phyloP scores from a whole-genome alignment of 106 monocot species.

The Acanthochlamys bracteata region DNA sequence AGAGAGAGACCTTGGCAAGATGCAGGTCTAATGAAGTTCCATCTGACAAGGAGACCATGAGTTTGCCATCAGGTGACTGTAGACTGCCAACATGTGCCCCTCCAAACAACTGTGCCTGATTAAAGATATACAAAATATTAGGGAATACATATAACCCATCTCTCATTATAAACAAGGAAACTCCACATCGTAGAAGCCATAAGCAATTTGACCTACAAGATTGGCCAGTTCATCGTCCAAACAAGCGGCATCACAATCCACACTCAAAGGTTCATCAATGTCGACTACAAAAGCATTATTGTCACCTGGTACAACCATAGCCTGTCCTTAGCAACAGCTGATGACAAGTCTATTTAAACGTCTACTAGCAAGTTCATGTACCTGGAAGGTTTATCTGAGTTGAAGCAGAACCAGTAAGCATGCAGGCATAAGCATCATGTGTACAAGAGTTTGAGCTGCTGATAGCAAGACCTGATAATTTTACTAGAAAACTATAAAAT shows the following conservation, averaged over 20 bases:
- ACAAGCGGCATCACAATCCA: slow-evolving; percentile 36
- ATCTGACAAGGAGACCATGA: slow-evolving; percentile 49
- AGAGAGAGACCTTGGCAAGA: slow-evolving; percentile 43
- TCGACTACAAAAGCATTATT: slow-evolving; percentile 48
- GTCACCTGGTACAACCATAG: slow-evolving; percentile 28
- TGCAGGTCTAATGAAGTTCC: slow-evolving; percentile 41
- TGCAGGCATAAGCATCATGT: no score
- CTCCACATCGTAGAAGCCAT: not conserved
- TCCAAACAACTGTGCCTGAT: slow-evolving; percentile 51
- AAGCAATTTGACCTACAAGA: slow-evolving; percentile 46
- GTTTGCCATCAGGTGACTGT: slow-evolving; percentile 32
- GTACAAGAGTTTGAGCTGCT: no score
- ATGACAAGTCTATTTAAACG: no score
- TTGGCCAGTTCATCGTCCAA: slow-evolving; percentile 48
- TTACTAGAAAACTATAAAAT: no score
- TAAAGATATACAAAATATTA: not conserved
- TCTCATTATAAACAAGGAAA: no score
- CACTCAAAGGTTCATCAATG: slow-evolving; percentile 44
- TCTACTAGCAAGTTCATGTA: no score
- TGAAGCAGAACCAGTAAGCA: no score
- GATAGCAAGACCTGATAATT: no score
- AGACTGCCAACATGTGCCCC: slow-evolving; percentile 45
- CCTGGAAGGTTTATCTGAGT: no score
- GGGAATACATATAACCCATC: not conserved
- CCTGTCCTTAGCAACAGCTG: not conserved